Evolutionary conservation across 2,329 filamentous ascomycete species (phyloP).

Genomic region (Raffaelea deltoideospora): DNA sequence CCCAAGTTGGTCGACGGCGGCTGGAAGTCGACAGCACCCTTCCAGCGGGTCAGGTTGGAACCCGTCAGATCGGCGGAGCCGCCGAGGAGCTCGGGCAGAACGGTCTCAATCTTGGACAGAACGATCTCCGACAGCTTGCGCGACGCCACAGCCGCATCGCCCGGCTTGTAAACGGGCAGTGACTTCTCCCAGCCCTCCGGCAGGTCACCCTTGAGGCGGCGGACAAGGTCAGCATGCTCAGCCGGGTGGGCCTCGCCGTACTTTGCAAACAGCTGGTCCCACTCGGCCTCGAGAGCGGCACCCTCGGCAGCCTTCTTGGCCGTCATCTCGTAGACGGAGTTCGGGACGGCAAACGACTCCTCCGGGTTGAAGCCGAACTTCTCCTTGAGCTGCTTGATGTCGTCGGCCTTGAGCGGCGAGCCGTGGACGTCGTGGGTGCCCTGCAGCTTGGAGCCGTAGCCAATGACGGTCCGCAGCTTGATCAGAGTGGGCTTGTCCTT

Average conservation of each 20-base stretch:
- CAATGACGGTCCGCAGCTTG: slow-evolving; percentile 94
- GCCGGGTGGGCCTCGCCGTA: slow-evolving; percentile 66
- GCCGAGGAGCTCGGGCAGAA: slow-evolving; percentile 79
- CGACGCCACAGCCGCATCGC: slow-evolving; percentile 73
- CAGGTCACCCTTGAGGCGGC: slow-evolving; percentile 68
- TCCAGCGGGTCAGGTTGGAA: slow-evolving; percentile 98
- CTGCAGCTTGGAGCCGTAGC: slow-evolving; percentile 83
- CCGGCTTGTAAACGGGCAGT: slow-evolving; percentile 79
- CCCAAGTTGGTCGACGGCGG: slow-evolving; percentile 73
- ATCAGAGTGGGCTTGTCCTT: slow-evolving; percentile 96
- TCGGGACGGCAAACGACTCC: slow-evolving; percentile 81
- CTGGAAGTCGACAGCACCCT: slow-evolving; percentile 95
- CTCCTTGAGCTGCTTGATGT: slow-evolving; percentile 83
- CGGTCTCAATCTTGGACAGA: slow-evolving; percentile 70
- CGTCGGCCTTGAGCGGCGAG: slow-evolving; percentile 85
- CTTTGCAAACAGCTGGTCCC: slow-evolving; percentile 84
- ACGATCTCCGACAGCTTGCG: slow-evolving; percentile 95
- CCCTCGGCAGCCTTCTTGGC: slow-evolving; percentile 72
- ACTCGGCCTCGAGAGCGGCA: slow-evolving; percentile 81
- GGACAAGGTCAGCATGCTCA: slow-evolving; percentile 66
- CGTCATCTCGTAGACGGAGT: slow-evolving; percentile 88
- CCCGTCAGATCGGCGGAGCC: slow-evolving; percentile 96
- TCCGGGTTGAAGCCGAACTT: slow-evolving; percentile 95
- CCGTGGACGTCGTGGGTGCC: slow-evolving; percentile 95
- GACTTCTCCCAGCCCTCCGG: slow-evolving; percentile 93